Evolutionary conservation across 78 protist genomes (phyloP), one percentile per base, ranked within the genome.

Genomic region (Emiliania huxleyi): DNA sequence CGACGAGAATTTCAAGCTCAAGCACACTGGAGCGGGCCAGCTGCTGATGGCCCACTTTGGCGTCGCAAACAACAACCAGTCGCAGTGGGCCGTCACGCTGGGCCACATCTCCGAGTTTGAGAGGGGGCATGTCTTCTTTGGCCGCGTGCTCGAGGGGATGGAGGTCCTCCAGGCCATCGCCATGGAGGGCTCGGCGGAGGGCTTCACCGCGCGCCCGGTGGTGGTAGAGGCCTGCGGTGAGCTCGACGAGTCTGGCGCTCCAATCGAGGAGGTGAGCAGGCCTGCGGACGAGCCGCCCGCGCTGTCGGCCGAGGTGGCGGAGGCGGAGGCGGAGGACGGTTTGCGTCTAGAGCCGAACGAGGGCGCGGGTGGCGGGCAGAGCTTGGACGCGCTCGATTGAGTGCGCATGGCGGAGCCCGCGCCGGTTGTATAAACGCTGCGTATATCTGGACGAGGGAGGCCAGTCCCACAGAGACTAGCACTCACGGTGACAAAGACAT

Each of bases 1-100:
- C 44, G 98, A 98, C 92, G 98, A 98, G 83, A 93, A 90, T 52
- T 95, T 97, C 94, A n/a, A 87, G 43, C n/a, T 95, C 88, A 95
- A 92, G 91, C 95, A 94, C 93, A 49, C 87, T 2, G 52, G 93
- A 1, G 88, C 87, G 3, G 96, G 96, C 45, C 43, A 43, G 3
- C 93, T 96, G 40, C 90, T 95, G 46, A 96, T 94, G 96, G 97
- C 97, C 23, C 94, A 96, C 90, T 89, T 94, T 21, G 96, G 96
- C 40, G 52, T 93, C 43, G 95, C 91, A 94, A 94, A 96, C 55
- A 97, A 97, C 92, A 52, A 52, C 62, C 62, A 52, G 15, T 52
- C 62, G 29, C 62, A 52, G 15, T 52, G 8, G 29, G 62, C 62
- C 29, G 62, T 52, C 29, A 52, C 62, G 29, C 8, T 52, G 62